phyloP scores from a whole-genome alignment of 306 rosid species.

The Acacia melanoxylon region DNA sequence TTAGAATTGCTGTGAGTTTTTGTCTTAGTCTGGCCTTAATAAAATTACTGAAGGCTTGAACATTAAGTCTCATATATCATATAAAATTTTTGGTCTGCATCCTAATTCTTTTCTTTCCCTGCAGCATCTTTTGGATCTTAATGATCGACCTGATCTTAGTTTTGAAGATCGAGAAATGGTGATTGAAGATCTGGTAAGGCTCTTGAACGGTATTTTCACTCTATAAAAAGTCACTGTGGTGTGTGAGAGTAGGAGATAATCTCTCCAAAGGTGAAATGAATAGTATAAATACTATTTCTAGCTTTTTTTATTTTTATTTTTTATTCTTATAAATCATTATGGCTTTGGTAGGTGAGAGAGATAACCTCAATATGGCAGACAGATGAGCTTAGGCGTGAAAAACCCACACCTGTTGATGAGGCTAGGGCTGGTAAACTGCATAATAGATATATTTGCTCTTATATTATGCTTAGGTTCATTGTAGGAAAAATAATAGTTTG shows the following conservation, averaged over 20 bases:
- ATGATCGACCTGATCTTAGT: conserved; percentile 82
- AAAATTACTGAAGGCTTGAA: background rate
- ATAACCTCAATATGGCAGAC: conserved; percentile 98
- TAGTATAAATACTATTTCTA: conserved; percentile 22
- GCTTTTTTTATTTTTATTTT: background rate
- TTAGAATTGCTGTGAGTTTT: conserved; percentile 76
- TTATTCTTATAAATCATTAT: conserved; percentile 26
- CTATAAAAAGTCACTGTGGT: conserved; percentile 21
- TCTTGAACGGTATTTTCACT: conserved; percentile 34
- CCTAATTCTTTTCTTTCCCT: conserved; percentile 14
- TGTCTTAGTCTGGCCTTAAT: conserved; percentile 1
- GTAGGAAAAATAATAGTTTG: background rate
- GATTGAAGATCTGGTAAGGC: conserved; percentile 89
- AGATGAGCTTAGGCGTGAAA: conserved; percentile 90
- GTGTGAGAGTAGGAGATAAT: conserved; percentile 22
- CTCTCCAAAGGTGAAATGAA: conserved; percentile 11
- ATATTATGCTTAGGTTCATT: conserved; percentile 15
- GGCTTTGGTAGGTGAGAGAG: conserved; percentile 78
- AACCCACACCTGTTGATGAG: conserved; percentile 95
- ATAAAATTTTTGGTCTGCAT: conserved; percentile 24
- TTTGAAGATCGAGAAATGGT: conserved; percentile 82
- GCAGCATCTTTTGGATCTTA: conserved; percentile 87
- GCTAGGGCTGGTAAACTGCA: conserved; percentile 80
- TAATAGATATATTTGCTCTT: conserved; percentile 26
- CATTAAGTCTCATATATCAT: conserved; percentile 24